Conservation (phyloP, 345 rosid genomes). For the Rubroshorea leprosula region DNA sequence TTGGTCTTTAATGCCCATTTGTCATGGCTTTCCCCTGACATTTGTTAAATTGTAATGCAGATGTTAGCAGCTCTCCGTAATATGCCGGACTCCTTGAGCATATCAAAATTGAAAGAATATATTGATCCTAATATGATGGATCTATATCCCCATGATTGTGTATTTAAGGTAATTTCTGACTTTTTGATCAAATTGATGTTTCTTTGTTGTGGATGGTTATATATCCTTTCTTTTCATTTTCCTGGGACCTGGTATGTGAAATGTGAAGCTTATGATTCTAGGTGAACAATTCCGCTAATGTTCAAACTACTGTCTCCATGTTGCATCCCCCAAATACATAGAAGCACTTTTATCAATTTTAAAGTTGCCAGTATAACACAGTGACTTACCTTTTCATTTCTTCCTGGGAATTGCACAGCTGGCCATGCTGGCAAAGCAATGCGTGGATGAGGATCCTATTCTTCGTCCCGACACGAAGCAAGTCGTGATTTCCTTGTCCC, state of each 20-base stretch:
- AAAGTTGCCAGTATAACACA: too few relatives aligned
- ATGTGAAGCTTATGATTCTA: too few relatives aligned
- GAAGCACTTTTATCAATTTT: too few relatives aligned
- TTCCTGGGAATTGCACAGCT: slow-evolving; percentile 27
- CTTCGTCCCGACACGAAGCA: slow-evolving; percentile 96
- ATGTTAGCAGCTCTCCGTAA: slow-evolving; percentile 70
- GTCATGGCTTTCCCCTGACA: slow-evolving; percentile 1
- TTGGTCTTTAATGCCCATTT: background rate
- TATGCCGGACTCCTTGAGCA: slow-evolving; percentile 63
- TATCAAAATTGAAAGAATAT: slow-evolving; percentile 67
- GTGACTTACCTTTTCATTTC: too few relatives aligned
- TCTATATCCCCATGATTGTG: slow-evolving; percentile 89
- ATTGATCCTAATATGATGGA: slow-evolving; percentile 77
- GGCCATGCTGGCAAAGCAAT: slow-evolving; percentile 91
- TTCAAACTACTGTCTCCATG: too few relatives aligned
- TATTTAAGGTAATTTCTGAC: slow-evolving; percentile 59
- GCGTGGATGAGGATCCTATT: slow-evolving; percentile 89
- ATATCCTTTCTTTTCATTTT: too few relatives aligned
- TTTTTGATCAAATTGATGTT: background rate
- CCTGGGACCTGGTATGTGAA: too few relatives aligned
- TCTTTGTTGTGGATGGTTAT: too few relatives aligned
- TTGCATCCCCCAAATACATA: too few relatives aligned
- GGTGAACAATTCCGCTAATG: too few relatives aligned
- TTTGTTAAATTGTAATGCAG: slow-evolving; percentile 33
- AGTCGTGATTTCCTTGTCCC: slow-evolving; percentile 83